A percentile compares a stretch with the other conserved stretches of the same genome.
These are phyloP conservation scores for Rhodotorula kratochvilovae DNA, from an alignment of 768 basidiomycete species.

Conservation along the genomic window DNA sequence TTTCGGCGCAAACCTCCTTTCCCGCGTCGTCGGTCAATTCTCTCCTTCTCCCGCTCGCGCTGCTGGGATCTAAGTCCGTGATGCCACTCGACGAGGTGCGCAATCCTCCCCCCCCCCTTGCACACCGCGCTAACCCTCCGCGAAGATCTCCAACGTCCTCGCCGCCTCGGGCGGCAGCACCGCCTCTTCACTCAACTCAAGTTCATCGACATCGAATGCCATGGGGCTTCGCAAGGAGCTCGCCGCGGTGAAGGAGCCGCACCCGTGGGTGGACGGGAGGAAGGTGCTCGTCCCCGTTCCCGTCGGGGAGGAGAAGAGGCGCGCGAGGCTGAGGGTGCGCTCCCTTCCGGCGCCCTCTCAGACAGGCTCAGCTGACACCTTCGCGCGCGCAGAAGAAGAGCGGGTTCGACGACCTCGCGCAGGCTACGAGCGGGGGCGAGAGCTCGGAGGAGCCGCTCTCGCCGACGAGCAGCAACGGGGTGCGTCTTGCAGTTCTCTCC, in stretches of 20 bases:
- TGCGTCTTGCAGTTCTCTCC: background rate
- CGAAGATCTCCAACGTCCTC: background rate
- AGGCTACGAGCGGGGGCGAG: background rate
- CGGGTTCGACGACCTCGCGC: background rate
- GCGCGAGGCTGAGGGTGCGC: background rate
- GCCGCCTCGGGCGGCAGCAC: background rate
- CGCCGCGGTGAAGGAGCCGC: background rate
- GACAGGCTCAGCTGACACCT: background rate
- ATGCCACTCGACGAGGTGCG: background rate
- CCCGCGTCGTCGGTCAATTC: background rate
- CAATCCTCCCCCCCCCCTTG: no score
- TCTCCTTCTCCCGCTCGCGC: background rate
- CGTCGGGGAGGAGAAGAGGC: background rate
- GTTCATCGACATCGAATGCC: no score
- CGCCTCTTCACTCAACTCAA: background rate
- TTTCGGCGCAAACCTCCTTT: no score
- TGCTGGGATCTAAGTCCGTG: no score
- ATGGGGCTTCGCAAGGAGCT: no score
- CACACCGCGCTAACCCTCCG: background rate
- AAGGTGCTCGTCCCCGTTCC: background rate
- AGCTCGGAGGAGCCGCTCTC: background rate
- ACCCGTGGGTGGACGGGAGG: constrained; percentile 1
- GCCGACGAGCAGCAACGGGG: background rate
- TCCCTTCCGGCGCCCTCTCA: background rate
- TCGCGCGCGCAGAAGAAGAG: background rate